Evolutionary conservation across 2,329 filamentous ascomycete species (phyloP).

Genomic region (Lizonia empirigonia): DNA sequence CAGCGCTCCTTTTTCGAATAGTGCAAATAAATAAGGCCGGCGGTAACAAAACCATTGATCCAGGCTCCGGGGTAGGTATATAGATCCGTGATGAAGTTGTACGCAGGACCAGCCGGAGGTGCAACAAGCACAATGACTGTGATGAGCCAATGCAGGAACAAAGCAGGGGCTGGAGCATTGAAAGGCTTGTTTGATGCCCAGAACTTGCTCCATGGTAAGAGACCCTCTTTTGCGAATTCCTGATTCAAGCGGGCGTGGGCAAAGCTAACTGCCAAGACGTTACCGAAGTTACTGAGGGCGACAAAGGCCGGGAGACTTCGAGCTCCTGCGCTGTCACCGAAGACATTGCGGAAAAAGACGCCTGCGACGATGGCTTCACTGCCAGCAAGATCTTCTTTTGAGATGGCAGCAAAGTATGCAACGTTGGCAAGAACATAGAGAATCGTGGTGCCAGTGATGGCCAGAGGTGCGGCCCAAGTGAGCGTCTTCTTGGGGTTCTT

Average conservation of each 20-base stretch:
- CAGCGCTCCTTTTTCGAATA: conserved; percentile 43
- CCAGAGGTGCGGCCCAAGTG: conserved; percentile 62
- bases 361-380: conserved; percentile 66
- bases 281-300: conserved; percentile 65
- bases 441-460: conserved; percentile 63
- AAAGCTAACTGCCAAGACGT: conserved; percentile 66
- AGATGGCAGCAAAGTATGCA: conserved; percentile 68
- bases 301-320: conserved; percentile 58
- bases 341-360: conserved; percentile 66
- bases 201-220: conserved; percentile 68
- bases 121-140: conserved; percentile 69
- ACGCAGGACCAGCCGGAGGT: conserved; percentile 69
- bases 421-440: conserved; percentile 69
- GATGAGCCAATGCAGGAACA: conserved; percentile 70
- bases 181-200: conserved; percentile 74
- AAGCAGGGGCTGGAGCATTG: conserved; percentile 59
- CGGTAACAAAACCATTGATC: conserved; percentile 47
- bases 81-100: conserved; percentile 69
- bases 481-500: conserved; percentile 62
- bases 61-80: conserved; percentile 47
- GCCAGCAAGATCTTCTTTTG: conserved; percentile 62
- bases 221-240: conserved; percentile 72
- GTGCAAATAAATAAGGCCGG: conserved; percentile 46
- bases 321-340: conserved; percentile 60
- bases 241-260: conserved; percentile 65